Base-by-base conservation (phyloP, 352 stramenopile genomes). In the Pythium volutum region DNA sequence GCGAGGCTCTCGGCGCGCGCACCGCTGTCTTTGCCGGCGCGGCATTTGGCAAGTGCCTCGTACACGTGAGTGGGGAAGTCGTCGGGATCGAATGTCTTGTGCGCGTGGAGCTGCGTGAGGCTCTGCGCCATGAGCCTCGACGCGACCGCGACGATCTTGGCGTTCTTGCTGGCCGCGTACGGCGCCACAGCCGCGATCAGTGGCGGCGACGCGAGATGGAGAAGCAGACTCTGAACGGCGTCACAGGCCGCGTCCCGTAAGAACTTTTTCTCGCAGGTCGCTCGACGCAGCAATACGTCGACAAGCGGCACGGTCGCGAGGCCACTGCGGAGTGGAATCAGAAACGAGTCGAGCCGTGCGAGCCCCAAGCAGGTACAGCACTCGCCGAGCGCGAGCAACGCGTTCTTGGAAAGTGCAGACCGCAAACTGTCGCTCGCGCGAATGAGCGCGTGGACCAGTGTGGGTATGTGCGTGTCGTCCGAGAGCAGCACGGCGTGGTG, bases 191-290 rank as follows among this genome's bases (percentile, higher is more conserved):
- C 66, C 4, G 47, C 66, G 53, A 90, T 63, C 27, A 90, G 74
- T 22, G 67, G 62, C 11, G 69, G 58, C 0, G 73, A 77, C 15
- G 79, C 72, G 10, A 87, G 60, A 29, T 79, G 73, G 4, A 36
- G 22, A 18, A 75, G 68, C 14, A 89, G 59, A 14, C 85, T 65
- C 23, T 77, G 45, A 2, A 80, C 53, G 36, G 77, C 74, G 27
- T 66, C 62, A 9, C 64, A 34, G 10, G 83, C 81, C 0, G 79
- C 74, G 55, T 92, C 83, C 1, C 83, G 77, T 7, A 92, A 55
- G 39, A 92, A 91, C 18, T 74, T 73, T 59, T 92, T 92, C 57
- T 92, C 83, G 59, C 83, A 92, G 0, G 77, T 68, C 0, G 77
- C 74, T n/a, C 79, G 79, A 20, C 79, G 82, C 20, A 92, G 62